A percentile compares a stretch with the other conserved stretches of the same genome.
Conservation (phyloP, 768 basidiomycete species). For the Lentinula edodes region DNA sequence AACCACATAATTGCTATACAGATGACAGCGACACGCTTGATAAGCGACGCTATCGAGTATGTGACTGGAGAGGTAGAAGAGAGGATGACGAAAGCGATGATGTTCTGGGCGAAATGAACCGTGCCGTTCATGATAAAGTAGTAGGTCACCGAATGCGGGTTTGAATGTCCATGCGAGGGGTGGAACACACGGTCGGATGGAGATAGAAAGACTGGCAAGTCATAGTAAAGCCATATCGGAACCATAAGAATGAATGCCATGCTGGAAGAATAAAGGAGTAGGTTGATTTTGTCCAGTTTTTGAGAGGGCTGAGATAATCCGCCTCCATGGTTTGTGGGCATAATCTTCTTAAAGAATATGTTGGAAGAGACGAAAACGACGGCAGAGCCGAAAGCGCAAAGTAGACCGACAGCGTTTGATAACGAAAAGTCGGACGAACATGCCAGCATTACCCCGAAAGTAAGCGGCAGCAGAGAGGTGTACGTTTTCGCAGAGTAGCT, state of each 20-base stretch:
- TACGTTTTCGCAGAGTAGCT: constrained; percentile 92
- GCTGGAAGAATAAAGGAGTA: constrained; percentile 89
- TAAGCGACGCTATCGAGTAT: constrained; percentile 95
- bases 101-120: constrained; percentile 95
- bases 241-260: constrained; percentile 96
- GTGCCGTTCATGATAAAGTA: constrained; percentile 93
- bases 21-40: constrained; percentile 97
- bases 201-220: constrained; percentile 65
- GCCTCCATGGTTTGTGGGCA: constrained; percentile 59
- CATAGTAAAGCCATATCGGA: constrained; percentile 90
- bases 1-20: constrained; percentile 98
- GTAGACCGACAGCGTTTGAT: constrained; percentile 79
- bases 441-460: constrained; percentile 94
- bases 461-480: constrained; percentile 89
- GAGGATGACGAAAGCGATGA: constrained; percentile 95
- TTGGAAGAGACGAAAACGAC: constrained; percentile 96
- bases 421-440: constrained; percentile 90
- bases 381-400: constrained; percentile 96
- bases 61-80: constrained; percentile 96
- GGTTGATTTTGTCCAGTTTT: constrained; percentile 95
- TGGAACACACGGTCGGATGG: constrained; percentile 36
- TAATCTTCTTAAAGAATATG: constrained; percentile 98
- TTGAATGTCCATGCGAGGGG: constrained; percentile 37
- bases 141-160: constrained; percentile 62
- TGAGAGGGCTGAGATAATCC: constrained; percentile 37